Percentiles rank a stretch among this genome's conserved stretches.
Evolutionary conservation across 768 basidiomycete genomes (phyloP).

Genomic region (Astraeus odoratus): DNA sequence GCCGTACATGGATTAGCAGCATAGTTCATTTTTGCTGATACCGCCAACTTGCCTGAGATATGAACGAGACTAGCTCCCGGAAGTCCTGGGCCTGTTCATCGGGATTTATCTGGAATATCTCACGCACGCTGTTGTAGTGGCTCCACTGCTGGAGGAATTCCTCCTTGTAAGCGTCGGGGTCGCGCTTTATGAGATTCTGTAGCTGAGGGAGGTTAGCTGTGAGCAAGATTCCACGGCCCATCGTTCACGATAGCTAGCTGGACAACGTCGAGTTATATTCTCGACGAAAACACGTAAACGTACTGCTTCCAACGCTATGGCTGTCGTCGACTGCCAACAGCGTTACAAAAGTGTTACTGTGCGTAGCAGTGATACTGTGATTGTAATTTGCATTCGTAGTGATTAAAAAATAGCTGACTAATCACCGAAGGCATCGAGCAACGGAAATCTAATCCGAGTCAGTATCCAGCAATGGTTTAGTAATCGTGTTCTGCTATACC

Average conservation of each 20-base stretch:
- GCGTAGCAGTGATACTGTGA: too few species aligned
- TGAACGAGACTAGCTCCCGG: conserved; percentile 82
- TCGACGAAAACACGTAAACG: background rate
- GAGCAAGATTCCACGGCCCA: conserved; percentile 69
- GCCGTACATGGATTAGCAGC: background rate
- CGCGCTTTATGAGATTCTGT: conserved; percentile 95
- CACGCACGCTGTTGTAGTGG: conserved; percentile 81
- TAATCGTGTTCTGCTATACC: too few species aligned
- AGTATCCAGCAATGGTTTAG: too few species aligned
- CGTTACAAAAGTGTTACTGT: too few species aligned
- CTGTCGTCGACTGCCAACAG: too few species aligned
- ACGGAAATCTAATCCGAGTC: too few species aligned
- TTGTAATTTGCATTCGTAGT: too few species aligned
- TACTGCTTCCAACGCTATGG: too few species aligned
- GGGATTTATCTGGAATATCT: conserved; percentile 78
- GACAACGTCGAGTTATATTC: background rate
- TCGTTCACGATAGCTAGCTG: conserved; percentile 9
- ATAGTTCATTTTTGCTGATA: background rate
- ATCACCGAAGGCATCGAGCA: too few species aligned
- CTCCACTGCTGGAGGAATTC: conserved; percentile 97
- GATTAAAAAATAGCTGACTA: too few species aligned
- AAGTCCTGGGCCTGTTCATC: conserved; percentile 83
- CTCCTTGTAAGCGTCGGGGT: conserved; percentile 84
- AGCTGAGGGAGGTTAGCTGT: conserved; percentile 90
- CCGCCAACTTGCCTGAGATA: conserved; percentile 54